Conservation (phyloP, 75 land plant species). For the Sequoiadendron giganteum region DNA sequence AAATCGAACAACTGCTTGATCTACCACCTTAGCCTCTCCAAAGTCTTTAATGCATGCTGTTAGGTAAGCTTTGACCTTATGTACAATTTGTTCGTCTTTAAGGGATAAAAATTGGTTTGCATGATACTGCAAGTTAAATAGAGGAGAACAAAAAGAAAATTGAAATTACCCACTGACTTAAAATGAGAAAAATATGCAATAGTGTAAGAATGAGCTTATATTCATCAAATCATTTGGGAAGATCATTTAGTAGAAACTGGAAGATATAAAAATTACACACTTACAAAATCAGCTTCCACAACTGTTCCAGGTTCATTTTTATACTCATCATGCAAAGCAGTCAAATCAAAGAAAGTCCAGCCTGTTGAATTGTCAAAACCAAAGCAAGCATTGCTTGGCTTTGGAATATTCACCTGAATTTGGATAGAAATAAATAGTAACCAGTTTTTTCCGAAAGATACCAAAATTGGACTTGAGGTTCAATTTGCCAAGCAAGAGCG, state of each 20-base stretch:
- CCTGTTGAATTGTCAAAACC: constrained; percentile 65
- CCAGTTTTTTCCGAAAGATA: not conserved
- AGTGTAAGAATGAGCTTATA: not conserved
- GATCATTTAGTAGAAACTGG: not conserved
- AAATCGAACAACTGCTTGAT: constrained; percentile 59
- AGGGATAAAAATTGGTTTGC: constrained; percentile 74
- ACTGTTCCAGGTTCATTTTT: constrained; percentile 63
- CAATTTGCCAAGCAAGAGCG: not conserved
- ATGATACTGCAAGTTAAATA: constrained; percentile 49
- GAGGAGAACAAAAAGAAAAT: not conserved
- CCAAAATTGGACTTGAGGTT: not conserved
- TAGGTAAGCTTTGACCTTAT: constrained; percentile 55
- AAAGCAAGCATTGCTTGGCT: constrained; percentile 69
- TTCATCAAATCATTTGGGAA: not conserved
- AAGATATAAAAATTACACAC: constrained; percentile 18
- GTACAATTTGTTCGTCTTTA: constrained; percentile 63
- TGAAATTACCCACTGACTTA: not conserved
- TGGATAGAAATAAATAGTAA: not conserved
- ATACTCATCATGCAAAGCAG: constrained; percentile 68
- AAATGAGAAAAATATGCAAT: not conserved
- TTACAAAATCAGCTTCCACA: constrained; percentile 83
- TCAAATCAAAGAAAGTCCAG: constrained; percentile 89
- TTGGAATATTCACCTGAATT: constrained; percentile 52
- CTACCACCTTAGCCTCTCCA: constrained; percentile 45
- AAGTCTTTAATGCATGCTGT: constrained; percentile 61